Conservation (phyloP, 2,329 filamentous ascomycete genomes). For the Huntiella bhutanensis region DNA sequence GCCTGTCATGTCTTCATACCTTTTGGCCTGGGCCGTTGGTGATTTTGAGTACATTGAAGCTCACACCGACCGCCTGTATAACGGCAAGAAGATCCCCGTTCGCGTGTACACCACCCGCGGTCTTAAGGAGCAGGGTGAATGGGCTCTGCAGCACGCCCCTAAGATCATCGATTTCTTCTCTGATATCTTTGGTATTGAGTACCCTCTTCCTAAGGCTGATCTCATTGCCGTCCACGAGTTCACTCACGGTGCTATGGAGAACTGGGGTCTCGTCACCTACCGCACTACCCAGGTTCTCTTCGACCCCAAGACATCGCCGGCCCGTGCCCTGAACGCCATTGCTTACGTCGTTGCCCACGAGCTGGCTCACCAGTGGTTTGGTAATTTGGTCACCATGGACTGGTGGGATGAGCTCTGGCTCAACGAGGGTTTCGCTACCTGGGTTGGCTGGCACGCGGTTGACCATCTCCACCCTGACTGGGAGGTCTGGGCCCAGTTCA, state of each 20-base stretch:
- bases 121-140: constrained; percentile 79
- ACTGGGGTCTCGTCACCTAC: constrained; percentile 94
- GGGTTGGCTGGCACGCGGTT: constrained; percentile 88
- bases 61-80: constrained; percentile 74
- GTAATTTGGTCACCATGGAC: constrained; percentile 89
- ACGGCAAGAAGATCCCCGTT: constrained; percentile 77
- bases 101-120: constrained; percentile 90
- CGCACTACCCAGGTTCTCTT: constrained; percentile 91
- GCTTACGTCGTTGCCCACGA: constrained; percentile 98
- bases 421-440: constrained; percentile 93
- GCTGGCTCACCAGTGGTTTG: constrained; percentile 91
- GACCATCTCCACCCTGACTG: constrained; percentile 90
- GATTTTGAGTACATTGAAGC: constrained; percentile 96
- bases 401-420: constrained; percentile 93
- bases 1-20: constrained; percentile 80
- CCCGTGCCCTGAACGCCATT: constrained; percentile 78
- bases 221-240: constrained; percentile 87
- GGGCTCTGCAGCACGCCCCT: constrained; percentile 77
- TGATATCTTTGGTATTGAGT: constrained; percentile 82
- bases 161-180: constrained; percentile 95
- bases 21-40: constrained; percentile 84
- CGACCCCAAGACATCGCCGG: constrained; percentile 78
- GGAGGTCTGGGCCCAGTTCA: constrained; percentile 95
- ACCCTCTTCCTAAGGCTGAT: constrained; percentile 82
- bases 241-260: constrained; percentile 76